Conservation (phyloP, 163 green algal species). For the Chloroidium sp. region DNA sequence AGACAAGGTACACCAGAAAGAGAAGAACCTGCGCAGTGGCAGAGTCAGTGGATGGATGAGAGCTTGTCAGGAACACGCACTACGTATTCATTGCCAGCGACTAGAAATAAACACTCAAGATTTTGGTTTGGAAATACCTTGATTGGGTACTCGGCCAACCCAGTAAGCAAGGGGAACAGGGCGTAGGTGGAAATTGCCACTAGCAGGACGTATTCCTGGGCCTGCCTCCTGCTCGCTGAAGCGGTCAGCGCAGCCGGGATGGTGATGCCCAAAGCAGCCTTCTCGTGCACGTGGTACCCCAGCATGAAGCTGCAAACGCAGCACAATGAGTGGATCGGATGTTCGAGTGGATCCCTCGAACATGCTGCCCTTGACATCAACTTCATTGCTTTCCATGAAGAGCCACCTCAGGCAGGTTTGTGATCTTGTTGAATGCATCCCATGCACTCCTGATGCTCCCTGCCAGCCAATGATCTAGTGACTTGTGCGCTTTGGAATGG, state of each 20-base stretch:
- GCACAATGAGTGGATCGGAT: too few species aligned
- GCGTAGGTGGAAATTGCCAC: slow-evolving; percentile 53
- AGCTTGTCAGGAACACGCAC: background rate
- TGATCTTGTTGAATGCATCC: too few species aligned
- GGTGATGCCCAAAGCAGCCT: slow-evolving; percentile 72
- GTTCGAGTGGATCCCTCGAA: too few species aligned
- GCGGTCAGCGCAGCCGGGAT: slow-evolving; percentile 43
- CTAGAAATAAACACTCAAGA: background rate
- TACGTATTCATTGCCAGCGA: too few species aligned
- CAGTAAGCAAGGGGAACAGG: slow-evolving; percentile 82
- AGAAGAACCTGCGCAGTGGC: too few species aligned
- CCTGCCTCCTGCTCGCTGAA: slow-evolving; percentile 9
- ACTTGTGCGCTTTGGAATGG: too few species aligned
- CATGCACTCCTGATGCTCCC: too few species aligned
- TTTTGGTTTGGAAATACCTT: slow-evolving; percentile 36
- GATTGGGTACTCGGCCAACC: slow-evolving; percentile 60
- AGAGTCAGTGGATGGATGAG: background rate
- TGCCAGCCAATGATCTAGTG: too few species aligned
- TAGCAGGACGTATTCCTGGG: slow-evolving; percentile 49
- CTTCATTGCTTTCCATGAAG: too few species aligned
- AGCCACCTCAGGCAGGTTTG: too few species aligned
- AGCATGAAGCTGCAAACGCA: slow-evolving; percentile 76
- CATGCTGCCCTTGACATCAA: too few species aligned
- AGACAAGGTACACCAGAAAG: too few species aligned
- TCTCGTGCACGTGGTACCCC: slow-evolving; percentile 97